phyloP scores from a whole-genome alignment of 805 yeast genomes.

The Kluyveromyces dobzhanskii region DNA sequence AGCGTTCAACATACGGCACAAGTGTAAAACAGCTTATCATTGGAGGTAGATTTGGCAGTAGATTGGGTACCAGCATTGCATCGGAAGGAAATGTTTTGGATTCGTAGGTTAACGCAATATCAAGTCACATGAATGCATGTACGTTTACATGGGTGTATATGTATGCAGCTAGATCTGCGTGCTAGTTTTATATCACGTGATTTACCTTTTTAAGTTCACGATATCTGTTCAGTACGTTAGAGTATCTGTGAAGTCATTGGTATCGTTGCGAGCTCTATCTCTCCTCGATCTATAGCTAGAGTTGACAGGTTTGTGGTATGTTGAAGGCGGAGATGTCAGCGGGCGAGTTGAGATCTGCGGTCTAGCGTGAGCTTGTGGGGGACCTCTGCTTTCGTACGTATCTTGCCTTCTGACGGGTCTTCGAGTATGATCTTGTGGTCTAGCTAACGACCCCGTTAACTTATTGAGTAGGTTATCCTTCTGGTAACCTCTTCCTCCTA shows the following conservation, averaged over 20 bases:
- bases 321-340: too few species aligned
- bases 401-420: conserved; percentile 1
- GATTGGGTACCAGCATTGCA: too few species aligned
- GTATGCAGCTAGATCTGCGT: too few species aligned
- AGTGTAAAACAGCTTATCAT: too few species aligned
- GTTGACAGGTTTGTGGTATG: neutral
- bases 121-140: too few species aligned
- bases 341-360: neutral
- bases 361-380: neutral
- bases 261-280: conserved; percentile 1
- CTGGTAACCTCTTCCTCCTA: conserved; percentile 76
- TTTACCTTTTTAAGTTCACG: too few species aligned
- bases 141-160: too few species aligned
- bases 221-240: neutral
- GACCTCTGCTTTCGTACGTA: neutral
- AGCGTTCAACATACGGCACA: too few species aligned
- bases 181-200: too few species aligned
- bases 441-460: neutral
- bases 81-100: too few species aligned
- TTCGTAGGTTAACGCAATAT: too few species aligned
- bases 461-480: conserved; percentile 15
- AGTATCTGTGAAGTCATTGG: neutral
- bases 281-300: conserved; percentile 3
- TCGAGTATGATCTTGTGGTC: neutral
- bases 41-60: too few species aligned